phyloP scores from a whole-genome alignment of 768 basidiomycete genomes.

The Punctularia strigosozonata region DNA sequence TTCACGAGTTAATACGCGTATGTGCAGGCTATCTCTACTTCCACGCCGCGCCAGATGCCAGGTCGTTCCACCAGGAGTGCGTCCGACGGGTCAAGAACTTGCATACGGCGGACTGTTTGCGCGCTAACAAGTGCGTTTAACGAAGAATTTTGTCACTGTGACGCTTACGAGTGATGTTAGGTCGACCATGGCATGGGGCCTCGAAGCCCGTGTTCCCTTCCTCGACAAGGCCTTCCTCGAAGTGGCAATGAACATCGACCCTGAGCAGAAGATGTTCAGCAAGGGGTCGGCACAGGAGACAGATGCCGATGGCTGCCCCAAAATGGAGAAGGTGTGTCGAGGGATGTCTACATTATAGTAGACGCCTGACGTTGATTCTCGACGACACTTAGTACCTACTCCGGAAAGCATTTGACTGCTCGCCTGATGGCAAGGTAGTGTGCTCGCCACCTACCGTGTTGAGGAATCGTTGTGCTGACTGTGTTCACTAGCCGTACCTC shows the following conservation, averaged over 20 bases:
- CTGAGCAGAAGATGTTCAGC: constrained; percentile 79
- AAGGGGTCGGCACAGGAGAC: constrained; percentile 65
- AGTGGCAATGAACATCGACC: constrained; percentile 81
- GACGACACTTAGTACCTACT: constrained; percentile 66
- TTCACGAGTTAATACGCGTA: background rate
- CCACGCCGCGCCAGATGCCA: constrained; percentile 88
- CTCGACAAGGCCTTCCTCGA: constrained; percentile 95
- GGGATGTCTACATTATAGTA: background rate
- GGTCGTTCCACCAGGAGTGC: constrained; percentile 90
- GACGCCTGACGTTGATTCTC: background rate
- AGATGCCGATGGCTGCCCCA: constrained; percentile 80
- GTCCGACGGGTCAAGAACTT: constrained; percentile 94
- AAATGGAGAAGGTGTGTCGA: constrained; percentile 84
- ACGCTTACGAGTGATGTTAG: constrained; percentile 27
- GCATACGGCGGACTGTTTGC: constrained; percentile 92
- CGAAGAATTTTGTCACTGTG: constrained; percentile 1
- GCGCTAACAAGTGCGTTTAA: constrained; percentile 97
- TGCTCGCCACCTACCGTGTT: background rate
- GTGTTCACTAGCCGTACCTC: constrained; percentile 70
- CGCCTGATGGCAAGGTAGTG: constrained; percentile 62
- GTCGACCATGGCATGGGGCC: constrained; percentile 99
- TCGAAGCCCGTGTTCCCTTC: constrained; percentile 98
- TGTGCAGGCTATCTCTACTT: constrained; percentile 92
- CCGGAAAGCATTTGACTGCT: constrained; percentile 88
- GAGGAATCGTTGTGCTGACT: background rate